Evolutionary conservation across 371 early-diverging fungal genomes (phyloP), one percentile per base, ranked within the genome.

Genomic region (Lichtheimia ornata): DNA sequence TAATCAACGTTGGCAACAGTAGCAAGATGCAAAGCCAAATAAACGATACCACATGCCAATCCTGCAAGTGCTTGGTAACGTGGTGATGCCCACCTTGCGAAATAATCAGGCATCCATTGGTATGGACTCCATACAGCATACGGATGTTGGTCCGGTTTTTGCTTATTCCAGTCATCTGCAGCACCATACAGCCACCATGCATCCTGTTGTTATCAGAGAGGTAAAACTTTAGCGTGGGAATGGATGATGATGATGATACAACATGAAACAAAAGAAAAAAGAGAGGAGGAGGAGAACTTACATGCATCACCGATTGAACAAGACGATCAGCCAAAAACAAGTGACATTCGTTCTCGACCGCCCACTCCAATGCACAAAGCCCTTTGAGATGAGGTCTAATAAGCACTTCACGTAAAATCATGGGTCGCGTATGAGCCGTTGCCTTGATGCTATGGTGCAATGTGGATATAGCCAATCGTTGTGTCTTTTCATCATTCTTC

Each of bases 1-100:
- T 77, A 80, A 22, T 76, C 77, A 12, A 56, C 43, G 42, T 80
- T 73, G 18, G 64, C 50, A 5, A 74, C 54, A 0, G 72, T 71
- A 0, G 69, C 67, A 22, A 77, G 28, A 58, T 80, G 77, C 13
- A 77, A 57, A 5, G 53, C 63, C 13, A 77, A 51, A 43, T 80
- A 80, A 6, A 71, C 55, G 5, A 71, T 43, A 5, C 56, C 62
- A 45, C 67, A 58, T 14, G 72, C 52, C 4, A 74, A 22, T 0
- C 57, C 66, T 24, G 77, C 42, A 28, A 66, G 43, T 18, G 53
- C 63, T 57, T 80, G 81, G 20, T 80, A 80, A 30, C 74, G 65
- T 4, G 70, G 70, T 43, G 68, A 64, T 2, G 76, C 61, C 73
- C 79, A 79, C 12, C 72, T 69, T 13, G 79, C 73, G 7, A 79